phyloP scores from a whole-genome alignment of 257 asterid species.

The Misopates orontium region DNA sequence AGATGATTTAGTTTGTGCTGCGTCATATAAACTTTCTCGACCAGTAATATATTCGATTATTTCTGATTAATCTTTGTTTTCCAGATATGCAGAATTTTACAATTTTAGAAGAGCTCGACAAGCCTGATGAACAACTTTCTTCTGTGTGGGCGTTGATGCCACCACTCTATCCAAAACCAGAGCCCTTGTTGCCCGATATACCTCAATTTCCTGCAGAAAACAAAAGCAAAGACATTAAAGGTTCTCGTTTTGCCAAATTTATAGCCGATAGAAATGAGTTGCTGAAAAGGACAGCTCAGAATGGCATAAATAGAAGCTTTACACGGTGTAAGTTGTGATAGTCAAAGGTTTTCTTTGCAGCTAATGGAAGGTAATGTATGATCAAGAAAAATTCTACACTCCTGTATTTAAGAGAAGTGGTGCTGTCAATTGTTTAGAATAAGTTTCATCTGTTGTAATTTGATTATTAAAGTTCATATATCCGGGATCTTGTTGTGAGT shows the following conservation, averaged over 20 bases:
- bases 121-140: constrained; percentile 72
- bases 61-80: constrained; percentile 14
- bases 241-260: constrained; percentile 89
- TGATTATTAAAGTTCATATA: background rate
- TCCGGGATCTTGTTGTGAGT: background rate
- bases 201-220: constrained; percentile 48
- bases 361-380: constrained; percentile 24
- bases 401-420: background rate
- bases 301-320: constrained; percentile 40
- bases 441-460: constrained; percentile 27
- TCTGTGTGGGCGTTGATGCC: constrained; percentile 93
- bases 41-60: background rate
- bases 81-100: constrained; percentile 68
- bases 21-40: too few relatives aligned
- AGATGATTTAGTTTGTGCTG: too few relatives aligned
- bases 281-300: constrained; percentile 47
- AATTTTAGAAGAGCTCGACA: constrained; percentile 74
- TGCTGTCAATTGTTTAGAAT: constrained; percentile 2
- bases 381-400: background rate
- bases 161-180: constrained; percentile 67
- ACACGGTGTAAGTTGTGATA: constrained; percentile 68
- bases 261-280: constrained; percentile 65
- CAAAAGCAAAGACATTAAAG: constrained; percentile 51
- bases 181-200: constrained; percentile 46
- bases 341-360: background rate